Conservation (phyloP, 2,329 filamentous ascomycete species). For the Fonsecaea erecta region DNA sequence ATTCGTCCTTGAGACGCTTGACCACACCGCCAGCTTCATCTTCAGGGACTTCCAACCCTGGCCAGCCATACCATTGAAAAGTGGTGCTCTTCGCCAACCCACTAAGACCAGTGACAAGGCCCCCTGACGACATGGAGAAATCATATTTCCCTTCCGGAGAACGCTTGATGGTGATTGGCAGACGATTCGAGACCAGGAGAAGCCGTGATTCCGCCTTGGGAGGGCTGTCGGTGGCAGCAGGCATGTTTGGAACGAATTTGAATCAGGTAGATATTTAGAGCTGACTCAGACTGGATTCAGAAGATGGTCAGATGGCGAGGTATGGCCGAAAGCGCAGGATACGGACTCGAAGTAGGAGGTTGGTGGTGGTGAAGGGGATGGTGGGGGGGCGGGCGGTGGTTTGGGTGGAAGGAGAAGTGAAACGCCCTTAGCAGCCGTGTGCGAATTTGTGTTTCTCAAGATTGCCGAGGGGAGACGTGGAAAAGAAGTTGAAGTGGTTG, state of each 20-base stretch:
- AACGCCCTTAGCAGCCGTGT: background rate
- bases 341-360: background rate
- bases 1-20: conserved; percentile 80
- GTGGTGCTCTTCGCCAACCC: conserved; percentile 91
- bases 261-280: background rate
- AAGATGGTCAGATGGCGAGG: conserved; percentile 4
- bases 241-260: conserved; percentile 26
- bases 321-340: background rate
- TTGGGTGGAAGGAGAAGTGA: background rate
- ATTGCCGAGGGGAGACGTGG: background rate
- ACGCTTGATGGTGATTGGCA: conserved; percentile 95
- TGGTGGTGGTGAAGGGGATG: background rate
- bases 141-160: conserved; percentile 88
- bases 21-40: conserved; percentile 76
- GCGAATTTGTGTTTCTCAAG: background rate
- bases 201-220: conserved; percentile 53
- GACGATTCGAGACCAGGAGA: conserved; percentile 88
- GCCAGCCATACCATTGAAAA: conserved; percentile 99
- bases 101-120: conserved; percentile 89
- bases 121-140: conserved; percentile 96
- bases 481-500: background rate
- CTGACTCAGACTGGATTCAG: conserved; percentile 12
- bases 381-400: background rate
- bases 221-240: conserved; percentile 27
- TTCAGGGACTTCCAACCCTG: conserved; percentile 87